A percentile compares a stretch with the other conserved stretches of the same genome.
These are phyloP conservation scores for Cryphonectria parasitica DNA, from an alignment of 2,329 filamentous ascomycete genomes.

Conservation along the genomic window DNA sequence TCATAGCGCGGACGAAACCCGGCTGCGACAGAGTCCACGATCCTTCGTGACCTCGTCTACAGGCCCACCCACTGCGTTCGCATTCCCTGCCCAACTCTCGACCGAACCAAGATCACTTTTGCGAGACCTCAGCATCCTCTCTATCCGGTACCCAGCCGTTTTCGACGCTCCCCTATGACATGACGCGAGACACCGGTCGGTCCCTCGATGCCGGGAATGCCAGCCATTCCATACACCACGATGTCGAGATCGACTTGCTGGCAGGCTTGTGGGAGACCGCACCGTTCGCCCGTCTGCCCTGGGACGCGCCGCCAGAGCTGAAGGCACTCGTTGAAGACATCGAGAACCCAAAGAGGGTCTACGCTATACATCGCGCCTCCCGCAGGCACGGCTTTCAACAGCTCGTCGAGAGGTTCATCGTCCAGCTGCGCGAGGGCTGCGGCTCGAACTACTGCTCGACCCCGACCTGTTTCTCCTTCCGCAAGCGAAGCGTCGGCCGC, in stretches of 20 bases:
- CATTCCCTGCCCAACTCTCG: not conserved
- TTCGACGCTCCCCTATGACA: constrained; percentile 42
- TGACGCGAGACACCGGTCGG: constrained; percentile 52
- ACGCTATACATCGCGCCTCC: constrained; percentile 62
- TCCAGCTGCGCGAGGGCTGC: constrained; percentile 83
- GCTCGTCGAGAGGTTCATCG: constrained; percentile 74
- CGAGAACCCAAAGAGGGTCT: constrained; percentile 64
- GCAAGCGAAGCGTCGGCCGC: constrained; percentile 67
- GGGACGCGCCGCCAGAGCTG: constrained; percentile 63
- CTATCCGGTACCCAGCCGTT: constrained; percentile 10
- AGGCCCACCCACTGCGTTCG: not conserved
- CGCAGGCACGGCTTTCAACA: constrained; percentile 68
- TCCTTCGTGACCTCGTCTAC: not conserved
- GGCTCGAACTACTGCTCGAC: constrained; percentile 69
- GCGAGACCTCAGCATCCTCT: constrained; percentile 1
- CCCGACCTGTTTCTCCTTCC: constrained; percentile 79
- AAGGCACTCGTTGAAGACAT: constrained; percentile 59
- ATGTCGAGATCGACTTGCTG: constrained; percentile 52
- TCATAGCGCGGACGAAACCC: not conserved
- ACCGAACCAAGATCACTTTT: not conserved
- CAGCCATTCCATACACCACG: constrained; percentile 32
- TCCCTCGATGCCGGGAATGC: constrained; percentile 39
- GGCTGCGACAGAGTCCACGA: not conserved
- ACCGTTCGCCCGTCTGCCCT: constrained; percentile 61
- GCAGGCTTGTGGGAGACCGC: constrained; percentile 65